Base-by-base conservation (phyloP, 2,329 filamentous ascomycete species). In the Pseudogymnoascus sp. region DNA sequence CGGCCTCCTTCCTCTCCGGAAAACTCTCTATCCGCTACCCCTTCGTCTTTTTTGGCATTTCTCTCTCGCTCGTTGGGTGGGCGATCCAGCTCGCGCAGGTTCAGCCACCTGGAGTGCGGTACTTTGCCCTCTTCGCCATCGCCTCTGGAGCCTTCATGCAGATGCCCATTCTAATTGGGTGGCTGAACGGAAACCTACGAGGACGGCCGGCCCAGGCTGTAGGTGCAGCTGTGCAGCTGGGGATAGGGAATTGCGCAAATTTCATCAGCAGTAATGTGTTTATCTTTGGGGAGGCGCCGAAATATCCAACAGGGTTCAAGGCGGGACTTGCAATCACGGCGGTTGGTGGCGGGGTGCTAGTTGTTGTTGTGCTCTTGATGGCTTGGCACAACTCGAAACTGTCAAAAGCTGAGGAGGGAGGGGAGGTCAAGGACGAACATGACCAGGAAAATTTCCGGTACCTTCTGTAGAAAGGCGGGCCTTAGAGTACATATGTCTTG, bases 171-270 rank as follows among this genome's bases (percentile, higher is more conserved):
- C 66, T 70, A 37, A 73, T 76, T 9, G 73, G 73, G 4, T 74
- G 71, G 69, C 64, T 75, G 14, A 76, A 73, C 31, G 74, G 75
- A 43, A 79, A 80, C 61, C 67, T 79, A 3, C 70, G 74, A 8
- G 76, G 75, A n/a, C 72, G 72, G 61, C 72, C 74, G 40, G 74
- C 75, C 62, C 74, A 77, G 21, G 75, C 74, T 5, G 71, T 79
- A 5, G 76, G 74, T 3, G 76, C 75, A 67, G 77, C 72, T 1
- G 71, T 78, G 67, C 74, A 76, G 68, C 69, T 75, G 2, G 75
- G 75, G 2, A 75, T 79, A 18, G 77, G 76, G n/a, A 79, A 79
- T 66, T 77, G 75, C 62, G 77, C 75, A 58, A 77, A 76, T 58
- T 75, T 79, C 60, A 70, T 79, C 6, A 73, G 73, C 4, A 70